Evolutionary conservation across 176 grass and related monocot species (phyloP).

Genomic region (Carex pumila): DNA sequence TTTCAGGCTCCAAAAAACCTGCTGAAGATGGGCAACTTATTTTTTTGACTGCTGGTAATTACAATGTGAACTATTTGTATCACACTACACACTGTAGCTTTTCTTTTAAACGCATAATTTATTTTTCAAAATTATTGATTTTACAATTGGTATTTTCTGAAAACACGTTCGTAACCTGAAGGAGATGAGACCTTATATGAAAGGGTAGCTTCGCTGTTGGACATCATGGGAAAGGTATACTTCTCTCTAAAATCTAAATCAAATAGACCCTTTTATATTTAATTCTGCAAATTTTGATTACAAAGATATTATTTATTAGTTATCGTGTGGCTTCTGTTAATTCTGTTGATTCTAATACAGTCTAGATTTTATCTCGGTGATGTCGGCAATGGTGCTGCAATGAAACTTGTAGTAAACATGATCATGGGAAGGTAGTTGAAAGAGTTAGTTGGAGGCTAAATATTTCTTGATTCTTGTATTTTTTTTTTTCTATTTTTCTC

Average conservation of each 20-base stretch:
- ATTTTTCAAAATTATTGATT: background rate
- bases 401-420: slow-evolving; percentile 98
- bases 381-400: slow-evolving; percentile 82
- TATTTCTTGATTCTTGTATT: background rate
- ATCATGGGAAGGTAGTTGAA: slow-evolving; percentile 77
- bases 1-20: slow-evolving; percentile 94
- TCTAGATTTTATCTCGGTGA: slow-evolving; percentile 81
- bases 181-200: slow-evolving; percentile 68
- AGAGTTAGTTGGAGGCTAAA: slow-evolving; percentile 12
- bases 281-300: background rate
- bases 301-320: background rate
- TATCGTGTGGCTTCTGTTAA: background rate
- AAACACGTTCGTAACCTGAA: slow-evolving; percentile 30
- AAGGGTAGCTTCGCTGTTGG: slow-evolving; percentile 58
- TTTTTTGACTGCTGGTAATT: slow-evolving; percentile 78
- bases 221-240: slow-evolving; percentile 80
- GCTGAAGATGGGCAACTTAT: slow-evolving; percentile 89
- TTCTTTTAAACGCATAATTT: background rate
- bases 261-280: background rate
- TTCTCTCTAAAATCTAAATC: background rate
- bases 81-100: background rate
- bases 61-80: background rate
- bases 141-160: slow-evolving; percentile 1
- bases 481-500: background rate
- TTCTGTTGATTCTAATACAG: slow-evolving; percentile 29